Percentiles rank a stretch among this genome's conserved stretches.
Evolutionary conservation across 768 basidiomycete genomes (phyloP).

Genomic region (Thelephora ganbajun): DNA sequence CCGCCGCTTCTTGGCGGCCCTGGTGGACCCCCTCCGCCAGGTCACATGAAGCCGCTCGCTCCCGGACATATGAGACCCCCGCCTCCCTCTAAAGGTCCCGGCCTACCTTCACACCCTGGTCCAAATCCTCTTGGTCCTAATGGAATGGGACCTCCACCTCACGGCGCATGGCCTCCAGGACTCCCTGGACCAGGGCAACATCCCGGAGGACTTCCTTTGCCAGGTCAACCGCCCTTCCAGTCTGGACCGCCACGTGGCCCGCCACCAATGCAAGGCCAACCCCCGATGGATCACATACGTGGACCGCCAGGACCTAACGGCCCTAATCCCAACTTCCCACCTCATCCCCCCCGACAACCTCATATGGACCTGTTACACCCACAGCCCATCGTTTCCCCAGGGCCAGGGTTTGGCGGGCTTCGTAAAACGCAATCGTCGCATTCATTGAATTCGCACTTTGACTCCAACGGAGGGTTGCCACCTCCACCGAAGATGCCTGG

Average conservation of each 20-base stretch:
- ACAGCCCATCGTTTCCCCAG: neutral
- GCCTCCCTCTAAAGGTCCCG: slow-evolving; percentile 9
- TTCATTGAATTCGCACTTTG: slow-evolving; percentile 40
- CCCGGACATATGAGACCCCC: too few species aligned
- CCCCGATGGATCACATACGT: neutral
- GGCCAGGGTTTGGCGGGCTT: slow-evolving; percentile 12
- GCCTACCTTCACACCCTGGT: slow-evolving; percentile 6
- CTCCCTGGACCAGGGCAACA: slow-evolving; percentile 6
- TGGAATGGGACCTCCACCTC: too few species aligned
- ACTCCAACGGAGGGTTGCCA: slow-evolving; percentile 17
- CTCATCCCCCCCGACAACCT: neutral
- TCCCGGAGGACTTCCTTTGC: slow-evolving; percentile 3
- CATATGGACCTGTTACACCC: neutral
- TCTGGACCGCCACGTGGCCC: too few species aligned
- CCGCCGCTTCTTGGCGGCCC: too few species aligned
- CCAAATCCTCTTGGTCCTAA: too few species aligned
- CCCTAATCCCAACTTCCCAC: slow-evolving; percentile 3
- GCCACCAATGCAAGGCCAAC: too few species aligned
- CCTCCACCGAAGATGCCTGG: slow-evolving; percentile 26
- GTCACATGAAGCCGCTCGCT: too few species aligned
- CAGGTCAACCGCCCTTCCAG: too few species aligned
- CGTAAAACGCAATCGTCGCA: slow-evolving; percentile 45
- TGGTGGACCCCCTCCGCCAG: too few species aligned
- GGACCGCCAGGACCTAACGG: slow-evolving; percentile 1
- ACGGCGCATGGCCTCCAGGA: too few species aligned